Percentiles rank a stretch among this genome's conserved stretches.
Evolutionary conservation across 108 stramenopile species (phyloP).

Genomic region (Nitzschia putrida): DNA sequence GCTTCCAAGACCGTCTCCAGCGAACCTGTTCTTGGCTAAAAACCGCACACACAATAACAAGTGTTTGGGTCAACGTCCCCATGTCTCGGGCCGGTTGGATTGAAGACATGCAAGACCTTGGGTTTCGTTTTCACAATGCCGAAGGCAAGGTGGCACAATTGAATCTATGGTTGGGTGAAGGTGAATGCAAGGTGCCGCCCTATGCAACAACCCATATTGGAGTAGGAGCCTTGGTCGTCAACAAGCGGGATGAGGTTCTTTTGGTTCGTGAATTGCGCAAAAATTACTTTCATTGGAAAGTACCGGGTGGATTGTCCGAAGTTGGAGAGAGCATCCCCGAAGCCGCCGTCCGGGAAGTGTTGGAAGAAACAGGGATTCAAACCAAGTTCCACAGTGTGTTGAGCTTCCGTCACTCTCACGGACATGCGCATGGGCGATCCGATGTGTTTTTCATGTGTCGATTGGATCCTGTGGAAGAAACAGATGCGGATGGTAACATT

Average conservation of each 20-base stretch:
- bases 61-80: constrained; percentile 72
- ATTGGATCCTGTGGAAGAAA: constrained; percentile 58
- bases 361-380: constrained; percentile 87
- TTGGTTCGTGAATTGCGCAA: constrained; percentile 71
- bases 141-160: constrained; percentile 52
- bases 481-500: constrained; percentile 47
- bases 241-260: constrained; percentile 64
- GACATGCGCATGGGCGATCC: constrained; percentile 64
- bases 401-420: constrained; percentile 83
- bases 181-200: constrained; percentile 58
- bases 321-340: constrained; percentile 78
- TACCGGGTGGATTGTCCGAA: constrained; percentile 83
- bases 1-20: constrained; percentile 48
- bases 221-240: constrained; percentile 73
- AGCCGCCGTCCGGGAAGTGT: constrained; percentile 79
- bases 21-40: constrained; percentile 43
- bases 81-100: constrained; percentile 60
- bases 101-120: constrained; percentile 44
- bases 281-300: constrained; percentile 84
- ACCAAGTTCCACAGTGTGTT: constrained; percentile 64
- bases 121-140: constrained; percentile 68
- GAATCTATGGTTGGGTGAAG: constrained; percentile 55
- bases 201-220: constrained; percentile 78
- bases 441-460: constrained; percentile 83
- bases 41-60: constrained; percentile 47